Evolutionary conservation across 2,329 filamentous ascomycete species (phyloP), one percentile per base, ranked within the genome.

Genomic region (Emmonsiellopsis sp.): DNA sequence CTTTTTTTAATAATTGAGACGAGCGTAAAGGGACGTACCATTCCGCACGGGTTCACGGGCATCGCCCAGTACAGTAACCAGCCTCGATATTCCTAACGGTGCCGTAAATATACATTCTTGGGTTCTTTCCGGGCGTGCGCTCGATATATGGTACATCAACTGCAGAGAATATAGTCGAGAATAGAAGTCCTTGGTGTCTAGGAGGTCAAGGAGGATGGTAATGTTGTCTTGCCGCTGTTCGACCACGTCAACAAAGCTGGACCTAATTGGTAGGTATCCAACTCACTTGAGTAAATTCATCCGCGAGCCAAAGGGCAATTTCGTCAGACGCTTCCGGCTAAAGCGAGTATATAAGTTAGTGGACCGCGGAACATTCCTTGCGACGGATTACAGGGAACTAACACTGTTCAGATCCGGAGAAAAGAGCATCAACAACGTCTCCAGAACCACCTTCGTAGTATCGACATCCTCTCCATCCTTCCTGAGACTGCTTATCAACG

Each of bases 361-460:
- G 60, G 45, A n/a, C 13, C 48, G 11, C 9, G 21, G 21, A 44
- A 10, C 40, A 11, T 7, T 32, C 9, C 40, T 42, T 4, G 43
- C 27, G 33, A 43, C 11, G n/a, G 49, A 50, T 52, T 46, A 57
- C 51, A 44, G 42, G 39, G 33, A 13, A 21, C 55, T 58, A 59
- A 81, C 78, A 64, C 82, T 84, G 48, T 73, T 74, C 63, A 78
- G 77, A 65, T 85, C 80, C 5, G 82, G 83, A 60, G 81, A 82
- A 71, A 97, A 97, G 42, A 98, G 83, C 84, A 94, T 92, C 67
- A 97, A 77, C 63, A 98, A 75, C 44, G 94, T 98, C 79, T 98
- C 93, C 59, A 98, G 78, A 56, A 95, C 87, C 54, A 95, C 83
- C 72, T 96, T 95, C 67, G 95, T 86, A 5, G 94, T 98, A 69